Base-by-base conservation (phyloP, 2,329 filamentous ascomycete genomes). In the Paracamarosporium sp. region DNA sequence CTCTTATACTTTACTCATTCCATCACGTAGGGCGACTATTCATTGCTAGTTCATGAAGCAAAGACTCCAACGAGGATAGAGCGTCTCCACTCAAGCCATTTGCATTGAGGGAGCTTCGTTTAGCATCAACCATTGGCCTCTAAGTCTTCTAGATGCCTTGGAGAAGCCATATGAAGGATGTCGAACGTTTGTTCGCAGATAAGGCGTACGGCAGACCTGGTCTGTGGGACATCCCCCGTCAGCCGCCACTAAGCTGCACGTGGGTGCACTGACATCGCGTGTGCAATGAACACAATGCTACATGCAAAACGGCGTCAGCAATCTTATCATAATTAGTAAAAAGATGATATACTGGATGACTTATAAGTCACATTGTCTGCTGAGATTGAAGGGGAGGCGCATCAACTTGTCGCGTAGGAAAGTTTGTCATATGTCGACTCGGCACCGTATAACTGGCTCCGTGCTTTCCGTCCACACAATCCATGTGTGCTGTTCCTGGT, bases 201-300 rank as follows among this genome's bases (percentile, higher is more conserved):
- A 24, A 48, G 41, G 33, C 43, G 41, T 20, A 52, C 25, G 48
- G 12, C 45, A 27, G 31, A 55, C 55, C 52, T 56, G 57, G 52
- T 54, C 54, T 28, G 50, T 52, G 53, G 55, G 47, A 41, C 40
- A 28, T 35, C 17, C 11, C 22, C 13, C 25, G 55, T 61, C 62
- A 63, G 60, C 55, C 57, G 59, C 56, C 59, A 62, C 52, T 61
- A 50, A 58, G 57, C 55, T 35, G 53, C 59, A 62, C 59, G 61
- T 58, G 46, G 50, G 50, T 38, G 50, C 43, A 51, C 45, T 1
- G 31, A 38, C 43, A 50, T 41, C 51, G 35, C 30, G 47, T 35
- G 52, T 31, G 44, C 38, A 46, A 58, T 64, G 30, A 57, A 33
- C 20, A n/a, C 48, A 17, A 31, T 25, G 36, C 46, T 45, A 40